Conservation (phyloP, 2,329 filamentous ascomycete species). For the Shiraia bambusicola region DNA sequence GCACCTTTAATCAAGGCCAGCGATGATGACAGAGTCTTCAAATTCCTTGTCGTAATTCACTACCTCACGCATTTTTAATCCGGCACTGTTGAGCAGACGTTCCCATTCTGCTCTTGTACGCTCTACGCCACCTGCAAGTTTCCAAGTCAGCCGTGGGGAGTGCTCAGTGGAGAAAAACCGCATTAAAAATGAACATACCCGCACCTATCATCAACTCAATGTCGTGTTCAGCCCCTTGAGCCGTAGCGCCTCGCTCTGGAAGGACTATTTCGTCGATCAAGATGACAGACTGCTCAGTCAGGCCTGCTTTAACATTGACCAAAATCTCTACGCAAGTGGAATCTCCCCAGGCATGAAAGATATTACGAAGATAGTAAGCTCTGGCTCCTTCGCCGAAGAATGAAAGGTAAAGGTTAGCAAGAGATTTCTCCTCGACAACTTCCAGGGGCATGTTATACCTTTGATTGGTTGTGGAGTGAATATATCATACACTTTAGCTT, state of each 20-base stretch:
- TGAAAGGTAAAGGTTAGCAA: too few relatives aligned
- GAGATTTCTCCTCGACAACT: too few relatives aligned
- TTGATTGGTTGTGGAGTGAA: slow-evolving; percentile 30
- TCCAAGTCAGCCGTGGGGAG: too few relatives aligned
- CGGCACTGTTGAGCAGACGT: slow-evolving; percentile 13
- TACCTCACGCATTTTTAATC: background rate
- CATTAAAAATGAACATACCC: too few relatives aligned
- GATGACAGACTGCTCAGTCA: slow-evolving; percentile 41
- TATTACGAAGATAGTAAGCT: slow-evolving; percentile 43
- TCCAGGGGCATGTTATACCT: too few relatives aligned
- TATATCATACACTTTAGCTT: slow-evolving; percentile 21
- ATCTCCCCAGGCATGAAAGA: slow-evolving; percentile 47
- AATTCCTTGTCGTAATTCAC: slow-evolving; percentile 4
- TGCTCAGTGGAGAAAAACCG: too few relatives aligned
- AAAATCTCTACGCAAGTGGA: slow-evolving; percentile 41
- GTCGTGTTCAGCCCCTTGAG: slow-evolving; percentile 38
- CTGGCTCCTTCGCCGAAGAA: slow-evolving; percentile 25
- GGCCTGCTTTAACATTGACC: slow-evolving; percentile 32
- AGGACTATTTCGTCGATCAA: slow-evolving; percentile 45
- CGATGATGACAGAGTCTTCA: slow-evolving; percentile 4
- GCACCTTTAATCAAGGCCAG: too few relatives aligned
- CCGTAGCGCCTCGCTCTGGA: slow-evolving; percentile 31
- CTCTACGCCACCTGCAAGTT: slow-evolving; percentile 38
- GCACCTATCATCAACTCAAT: slow-evolving; percentile 46
- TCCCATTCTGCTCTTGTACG: slow-evolving; percentile 42